A percentile compares a stretch with the other conserved stretches of the same genome.
phyloP scores from a whole-genome alignment of 345 rosid genomes.

The Lepidium aucheri region DNA sequence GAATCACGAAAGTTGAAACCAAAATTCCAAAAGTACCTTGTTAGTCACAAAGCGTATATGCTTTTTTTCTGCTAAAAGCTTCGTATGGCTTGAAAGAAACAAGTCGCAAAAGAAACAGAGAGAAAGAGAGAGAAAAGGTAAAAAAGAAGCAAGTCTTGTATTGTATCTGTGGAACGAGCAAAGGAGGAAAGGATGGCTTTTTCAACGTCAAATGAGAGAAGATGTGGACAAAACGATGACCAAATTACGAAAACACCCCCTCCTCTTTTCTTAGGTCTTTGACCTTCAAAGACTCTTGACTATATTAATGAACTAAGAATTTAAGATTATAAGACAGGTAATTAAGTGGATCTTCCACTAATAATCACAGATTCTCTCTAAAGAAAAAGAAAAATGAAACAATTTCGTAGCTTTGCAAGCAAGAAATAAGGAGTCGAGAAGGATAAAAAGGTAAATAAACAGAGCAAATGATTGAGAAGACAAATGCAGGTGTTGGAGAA shows the following conservation, averaged over 20 bases:
- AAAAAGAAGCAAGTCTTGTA: conserved; percentile 1
- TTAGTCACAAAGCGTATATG: not conserved
- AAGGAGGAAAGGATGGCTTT: conserved; percentile 13
- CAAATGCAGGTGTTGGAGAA: conserved; percentile 37
- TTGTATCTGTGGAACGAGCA: conserved; percentile 5
- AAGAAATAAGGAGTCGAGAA: not conserved
- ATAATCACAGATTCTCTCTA: not conserved
- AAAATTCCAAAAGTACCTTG: conserved; percentile 7
- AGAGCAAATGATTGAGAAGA: conserved; percentile 38
- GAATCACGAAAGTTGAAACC: not conserved
- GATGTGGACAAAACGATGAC: conserved; percentile 9
- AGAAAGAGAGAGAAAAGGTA: conserved; percentile 2
- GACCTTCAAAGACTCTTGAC: conserved; percentile 6
- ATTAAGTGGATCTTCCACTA: not conserved
- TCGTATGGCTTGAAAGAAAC: conserved; percentile 8
- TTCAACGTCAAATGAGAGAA: conserved; percentile 28
- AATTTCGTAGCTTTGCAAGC: too few species aligned
- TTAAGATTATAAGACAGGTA: conserved; percentile 1
- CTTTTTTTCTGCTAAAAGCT: not conserved
- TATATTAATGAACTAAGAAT: not conserved
- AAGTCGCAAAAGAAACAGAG: not conserved
- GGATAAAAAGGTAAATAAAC: conserved; percentile 31
- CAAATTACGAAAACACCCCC: conserved; percentile 22
- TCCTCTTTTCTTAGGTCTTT: conserved; percentile 1
- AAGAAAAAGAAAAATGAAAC: too few species aligned